Conservation (phyloP, 176 grass and related monocot species). For the Calamus simplicifolius region DNA sequence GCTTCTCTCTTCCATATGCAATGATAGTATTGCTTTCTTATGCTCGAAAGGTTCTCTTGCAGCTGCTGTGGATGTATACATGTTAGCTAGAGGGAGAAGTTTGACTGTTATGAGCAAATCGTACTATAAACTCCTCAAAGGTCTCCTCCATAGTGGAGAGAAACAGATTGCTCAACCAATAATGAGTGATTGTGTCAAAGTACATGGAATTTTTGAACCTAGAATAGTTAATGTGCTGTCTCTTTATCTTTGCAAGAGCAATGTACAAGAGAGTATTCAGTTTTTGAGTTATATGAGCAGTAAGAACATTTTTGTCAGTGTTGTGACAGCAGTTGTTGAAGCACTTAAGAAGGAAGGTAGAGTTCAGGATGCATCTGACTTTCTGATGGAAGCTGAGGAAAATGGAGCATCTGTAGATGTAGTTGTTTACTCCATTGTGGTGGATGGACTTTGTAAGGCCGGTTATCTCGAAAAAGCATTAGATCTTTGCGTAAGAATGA, state of each 20-base stretch:
- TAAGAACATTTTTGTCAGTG: constrained; percentile 37
- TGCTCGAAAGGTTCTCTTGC: constrained; percentile 43
- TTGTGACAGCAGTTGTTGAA: constrained; percentile 45
- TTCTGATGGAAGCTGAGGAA: constrained; percentile 58
- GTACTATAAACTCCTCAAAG: constrained; percentile 47
- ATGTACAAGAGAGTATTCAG: constrained; percentile 43
- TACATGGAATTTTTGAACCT: constrained; percentile 49
- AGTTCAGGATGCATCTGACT: constrained; percentile 58
- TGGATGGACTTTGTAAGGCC: constrained; percentile 72
- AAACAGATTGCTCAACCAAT: constrained; percentile 38
- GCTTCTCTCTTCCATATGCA: constrained; percentile 51
- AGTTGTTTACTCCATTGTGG: constrained; percentile 56
- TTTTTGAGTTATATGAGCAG: constrained; percentile 38
- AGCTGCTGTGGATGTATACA: constrained; percentile 55
- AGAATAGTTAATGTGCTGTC: constrained; percentile 57
- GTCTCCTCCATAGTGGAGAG: constrained; percentile 46
- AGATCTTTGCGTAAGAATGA: constrained; percentile 74
- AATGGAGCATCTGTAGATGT: constrained; percentile 45
- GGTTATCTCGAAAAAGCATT: constrained; percentile 70
- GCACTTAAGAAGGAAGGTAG: constrained; percentile 60
- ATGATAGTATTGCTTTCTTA: constrained; percentile 56
- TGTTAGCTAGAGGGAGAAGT: constrained; percentile 38
- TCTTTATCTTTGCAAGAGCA: constrained; percentile 48
- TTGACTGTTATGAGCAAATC: constrained; percentile 53
- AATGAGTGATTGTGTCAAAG: constrained; percentile 60